A percentile compares a stretch with the other conserved stretches of the same genome.
Evolutionary conservation across 2,329 filamentous ascomycete species (phyloP).

Genomic region (Pyrenophora teres): DNA sequence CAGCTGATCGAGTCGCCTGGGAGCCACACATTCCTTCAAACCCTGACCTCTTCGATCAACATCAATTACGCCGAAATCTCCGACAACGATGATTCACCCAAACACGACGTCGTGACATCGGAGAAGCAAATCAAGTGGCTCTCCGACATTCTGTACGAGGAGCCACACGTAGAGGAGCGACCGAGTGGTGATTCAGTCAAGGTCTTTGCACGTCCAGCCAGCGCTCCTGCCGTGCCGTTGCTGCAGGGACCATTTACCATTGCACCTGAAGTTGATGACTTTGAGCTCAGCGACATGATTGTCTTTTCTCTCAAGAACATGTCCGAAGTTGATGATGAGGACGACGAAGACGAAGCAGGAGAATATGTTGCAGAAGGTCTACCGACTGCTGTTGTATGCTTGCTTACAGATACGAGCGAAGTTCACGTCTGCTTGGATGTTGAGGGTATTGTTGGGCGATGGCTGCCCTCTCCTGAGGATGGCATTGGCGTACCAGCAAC

Average conservation of each 20-base stretch:
- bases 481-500: slow-evolving; percentile 23
- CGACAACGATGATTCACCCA: slow-evolving; percentile 46
- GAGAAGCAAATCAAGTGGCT: slow-evolving; percentile 66
- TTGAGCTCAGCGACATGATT: slow-evolving; percentile 65
- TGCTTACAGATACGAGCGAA: slow-evolving; percentile 60
- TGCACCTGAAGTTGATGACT: slow-evolving; percentile 56
- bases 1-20: slow-evolving; percentile 54
- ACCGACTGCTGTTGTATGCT: slow-evolving; percentile 62
- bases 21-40: slow-evolving; percentile 74
- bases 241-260: slow-evolving; percentile 66
- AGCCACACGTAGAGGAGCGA: slow-evolving; percentile 51
- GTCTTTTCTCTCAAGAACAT: slow-evolving; percentile 57
- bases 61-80: slow-evolving; percentile 58
- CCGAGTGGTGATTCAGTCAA: slow-evolving; percentile 53
- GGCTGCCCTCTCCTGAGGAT: slow-evolving; percentile 57
- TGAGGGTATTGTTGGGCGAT: slow-evolving; percentile 65
- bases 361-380: slow-evolving; percentile 52
- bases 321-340: slow-evolving; percentile 58
- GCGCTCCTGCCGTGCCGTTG: slow-evolving; percentile 61
- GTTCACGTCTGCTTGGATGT: slow-evolving; percentile 65
- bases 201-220: slow-evolving; percentile 60
- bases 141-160: slow-evolving; percentile 52
- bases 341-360: slow-evolving; percentile 10
- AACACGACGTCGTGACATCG: slow-evolving; percentile 48
- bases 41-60: slow-evolving; percentile 80